phyloP scores from a whole-genome alignment of 2,329 filamentous ascomycete genomes.

The Coniosporium tulheliwenetii region DNA sequence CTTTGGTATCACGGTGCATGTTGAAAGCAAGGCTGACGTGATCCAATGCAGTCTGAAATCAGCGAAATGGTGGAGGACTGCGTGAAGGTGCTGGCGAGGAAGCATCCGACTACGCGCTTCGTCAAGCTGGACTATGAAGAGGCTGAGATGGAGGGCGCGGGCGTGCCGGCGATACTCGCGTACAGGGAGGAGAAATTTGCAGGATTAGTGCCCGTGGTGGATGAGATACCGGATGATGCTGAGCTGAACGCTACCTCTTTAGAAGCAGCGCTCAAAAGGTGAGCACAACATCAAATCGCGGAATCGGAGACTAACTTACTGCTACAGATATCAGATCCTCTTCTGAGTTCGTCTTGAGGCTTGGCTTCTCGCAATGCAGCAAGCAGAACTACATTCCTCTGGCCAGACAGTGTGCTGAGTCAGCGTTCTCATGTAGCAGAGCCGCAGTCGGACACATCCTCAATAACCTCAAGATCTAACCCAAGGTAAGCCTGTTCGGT shows the following conservation, averaged over 20 bases:
- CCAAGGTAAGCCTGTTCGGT: no score
- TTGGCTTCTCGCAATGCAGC: no score
- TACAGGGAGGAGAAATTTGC: conserved; percentile 87
- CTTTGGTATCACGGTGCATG: not conserved
- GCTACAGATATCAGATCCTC: not conserved
- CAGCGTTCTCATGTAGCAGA: no score
- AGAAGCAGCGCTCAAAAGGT: conserved; percentile 42
- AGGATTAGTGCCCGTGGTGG: conserved; percentile 72
- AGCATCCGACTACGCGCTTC: conserved; percentile 62
- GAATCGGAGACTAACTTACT: not conserved
- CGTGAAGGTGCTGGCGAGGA: conserved; percentile 56
- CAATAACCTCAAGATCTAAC: no score
- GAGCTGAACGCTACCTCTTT: conserved; percentile 36
- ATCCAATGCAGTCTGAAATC: conserved; percentile 49
- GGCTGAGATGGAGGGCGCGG: conserved; percentile 83
- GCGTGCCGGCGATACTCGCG: conserved; percentile 73
- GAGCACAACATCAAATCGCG: conserved; percentile 11
- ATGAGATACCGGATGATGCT: conserved; percentile 57
- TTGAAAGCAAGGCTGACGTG: conserved; percentile 5
- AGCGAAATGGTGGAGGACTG: conserved; percentile 67
- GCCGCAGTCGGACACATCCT: no score
- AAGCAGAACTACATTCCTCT: no score
- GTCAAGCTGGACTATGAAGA: conserved; percentile 83
- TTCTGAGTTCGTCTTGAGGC: not conserved
- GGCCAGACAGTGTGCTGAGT: no score